A percentile compares a stretch with the other conserved stretches of the same genome.
Evolutionary conservation across 108 stramenopile species (phyloP).

Genomic region (Schizochytrium sp.): DNA sequence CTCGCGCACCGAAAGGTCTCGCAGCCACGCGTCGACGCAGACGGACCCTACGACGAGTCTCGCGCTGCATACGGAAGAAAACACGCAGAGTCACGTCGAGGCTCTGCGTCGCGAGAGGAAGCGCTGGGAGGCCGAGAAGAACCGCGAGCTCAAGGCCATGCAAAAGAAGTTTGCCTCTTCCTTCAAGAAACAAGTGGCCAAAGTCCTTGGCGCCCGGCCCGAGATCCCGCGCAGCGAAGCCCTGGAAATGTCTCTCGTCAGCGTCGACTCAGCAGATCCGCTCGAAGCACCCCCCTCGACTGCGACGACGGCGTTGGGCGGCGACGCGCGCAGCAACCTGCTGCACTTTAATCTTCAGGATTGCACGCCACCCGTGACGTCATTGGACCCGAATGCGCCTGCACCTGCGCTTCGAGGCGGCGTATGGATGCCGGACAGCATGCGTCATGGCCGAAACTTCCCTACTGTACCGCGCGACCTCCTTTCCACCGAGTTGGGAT

Average conservation of each 20-base stretch:
- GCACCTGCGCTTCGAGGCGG: background rate
- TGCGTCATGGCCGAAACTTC: background rate
- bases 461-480: background rate
- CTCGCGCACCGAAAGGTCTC: background rate
- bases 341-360: background rate
- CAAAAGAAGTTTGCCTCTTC: background rate
- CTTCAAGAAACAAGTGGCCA: constrained; percentile 6
- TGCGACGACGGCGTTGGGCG: too few relatives aligned
- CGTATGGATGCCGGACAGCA: background rate
- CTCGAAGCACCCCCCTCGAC: too few relatives aligned
- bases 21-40: background rate
- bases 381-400: background rate
- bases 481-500: background rate
- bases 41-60: background rate
- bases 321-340: background rate
- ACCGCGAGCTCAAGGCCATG: background rate
- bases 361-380: background rate
- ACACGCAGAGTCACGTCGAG: background rate
- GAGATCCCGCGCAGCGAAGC: background rate
- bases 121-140: constrained; percentile 4
- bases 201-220: background rate
- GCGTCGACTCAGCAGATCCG: background rate
- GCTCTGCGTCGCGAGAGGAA: background rate
- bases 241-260: background rate
- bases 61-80: background rate